These are phyloP conservation scores for Cnidoscolus chayamansa DNA, from an alignment of 441 rosid genomes.

Conservation along the genomic window DNA sequence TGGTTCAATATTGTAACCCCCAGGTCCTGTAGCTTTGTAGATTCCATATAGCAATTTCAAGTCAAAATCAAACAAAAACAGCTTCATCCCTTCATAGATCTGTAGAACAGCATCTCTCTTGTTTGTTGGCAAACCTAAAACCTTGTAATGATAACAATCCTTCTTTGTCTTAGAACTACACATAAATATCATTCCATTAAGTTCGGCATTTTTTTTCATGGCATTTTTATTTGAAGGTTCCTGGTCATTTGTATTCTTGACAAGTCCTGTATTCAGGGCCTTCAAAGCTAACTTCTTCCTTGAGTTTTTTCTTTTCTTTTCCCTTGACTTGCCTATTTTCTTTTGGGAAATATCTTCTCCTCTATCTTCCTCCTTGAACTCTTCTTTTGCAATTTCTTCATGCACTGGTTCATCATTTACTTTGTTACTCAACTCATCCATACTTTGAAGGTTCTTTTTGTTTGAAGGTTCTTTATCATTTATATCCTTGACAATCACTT, in stretches of 20 bases:
- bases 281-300: slow-evolving; percentile 18
- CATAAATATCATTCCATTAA: slow-evolving; percentile 36
- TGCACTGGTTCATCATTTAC: neutral
- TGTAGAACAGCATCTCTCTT: slow-evolving; percentile 29
- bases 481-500: slow-evolving; percentile 6
- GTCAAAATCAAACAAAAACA: slow-evolving; percentile 34
- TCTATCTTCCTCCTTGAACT: slow-evolving; percentile 19
- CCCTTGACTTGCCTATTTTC: slow-evolving; percentile 14
- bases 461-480: slow-evolving; percentile 13
- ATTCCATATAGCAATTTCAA: slow-evolving; percentile 32
- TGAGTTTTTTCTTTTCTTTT: neutral
- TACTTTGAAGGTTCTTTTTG: neutral
- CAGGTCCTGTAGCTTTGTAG: slow-evolving; percentile 34
- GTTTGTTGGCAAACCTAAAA: slow-evolving; percentile 35
- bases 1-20: slow-evolving; percentile 33
- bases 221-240: slow-evolving; percentile 19
- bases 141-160: slow-evolving; percentile 30
- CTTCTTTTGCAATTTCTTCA: slow-evolving; percentile 5
- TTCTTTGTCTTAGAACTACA: slow-evolving; percentile 36
- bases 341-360: slow-evolving; percentile 3
- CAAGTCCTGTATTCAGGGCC: neutral
- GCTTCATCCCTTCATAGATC: slow-evolving; percentile 28
- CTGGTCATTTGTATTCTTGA: slow-evolving; percentile 10
- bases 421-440: slow-evolving; percentile 1
- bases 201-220: neutral